These are phyloP conservation scores for Candida glucosophila DNA, from an alignment of 1,139 yeast species.

Conservation along the genomic window DNA sequence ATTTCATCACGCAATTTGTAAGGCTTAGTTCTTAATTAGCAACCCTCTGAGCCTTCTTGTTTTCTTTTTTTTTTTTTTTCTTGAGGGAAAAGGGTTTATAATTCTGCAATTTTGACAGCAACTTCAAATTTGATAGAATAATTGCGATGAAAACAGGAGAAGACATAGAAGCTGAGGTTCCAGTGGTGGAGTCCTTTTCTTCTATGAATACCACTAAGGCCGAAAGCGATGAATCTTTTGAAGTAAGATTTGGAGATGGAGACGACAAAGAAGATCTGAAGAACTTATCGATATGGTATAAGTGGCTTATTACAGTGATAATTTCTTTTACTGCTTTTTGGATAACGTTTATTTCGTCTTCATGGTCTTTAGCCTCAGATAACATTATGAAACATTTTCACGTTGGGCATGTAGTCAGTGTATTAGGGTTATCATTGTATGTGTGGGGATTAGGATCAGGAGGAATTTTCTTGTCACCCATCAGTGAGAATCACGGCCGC, in stretches of 20 bases:
- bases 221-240: constrained; percentile 1
- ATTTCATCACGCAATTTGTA: too few relatives aligned
- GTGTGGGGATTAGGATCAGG: constrained; percentile 26
- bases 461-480: constrained; percentile 24
- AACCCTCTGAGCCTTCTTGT: too few relatives aligned
- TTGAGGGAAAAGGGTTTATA: too few relatives aligned
- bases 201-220: too few relatives aligned
- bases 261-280: constrained; percentile 20
- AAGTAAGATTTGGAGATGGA: constrained; percentile 16
- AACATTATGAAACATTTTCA: constrained; percentile 16
- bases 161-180: too few relatives aligned
- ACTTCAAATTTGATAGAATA: too few relatives aligned
- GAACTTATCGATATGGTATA: constrained; percentile 13
- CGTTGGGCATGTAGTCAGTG: constrained; percentile 18
- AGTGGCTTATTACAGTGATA: constrained; percentile 20
- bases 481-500: constrained; percentile 26
- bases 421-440: constrained; percentile 22
- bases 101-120: too few relatives aligned
- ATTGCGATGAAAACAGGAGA: too few relatives aligned
- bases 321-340: constrained; percentile 18
- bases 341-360: constrained; percentile 24
- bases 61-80: too few relatives aligned
- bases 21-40: too few relatives aligned
- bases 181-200: too few relatives aligned
- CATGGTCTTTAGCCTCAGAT: constrained; percentile 22